Evolutionary conservation across 2,329 filamentous ascomycete genomes (phyloP).

Genomic region (Alternaria ventricosa): DNA sequence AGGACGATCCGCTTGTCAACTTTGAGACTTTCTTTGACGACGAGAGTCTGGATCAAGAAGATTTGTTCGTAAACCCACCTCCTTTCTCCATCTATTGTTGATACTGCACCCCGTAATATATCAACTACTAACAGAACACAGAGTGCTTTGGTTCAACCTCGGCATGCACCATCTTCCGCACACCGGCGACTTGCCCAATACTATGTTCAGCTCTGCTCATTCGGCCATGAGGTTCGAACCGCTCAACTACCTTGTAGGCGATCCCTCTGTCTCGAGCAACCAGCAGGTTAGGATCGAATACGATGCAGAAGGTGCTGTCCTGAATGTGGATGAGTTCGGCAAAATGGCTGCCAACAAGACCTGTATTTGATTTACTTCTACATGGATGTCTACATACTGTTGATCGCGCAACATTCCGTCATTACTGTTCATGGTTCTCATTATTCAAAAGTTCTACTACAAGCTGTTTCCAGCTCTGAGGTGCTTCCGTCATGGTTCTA

Average conservation of each 20-base stretch:
- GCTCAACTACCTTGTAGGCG: slow-evolving; percentile 53
- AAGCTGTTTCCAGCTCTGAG: background rate
- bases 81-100: background rate
- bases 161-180: slow-evolving; percentile 60
- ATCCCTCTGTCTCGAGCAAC: slow-evolving; percentile 50
- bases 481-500: background rate
- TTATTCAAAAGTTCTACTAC: background rate
- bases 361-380: background rate
- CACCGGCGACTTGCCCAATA: slow-evolving; percentile 57
- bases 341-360: slow-evolving; percentile 5
- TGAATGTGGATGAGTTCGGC: slow-evolving; percentile 17
- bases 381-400: background rate
- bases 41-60: slow-evolving; percentile 52
- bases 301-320: slow-evolving; percentile 11
- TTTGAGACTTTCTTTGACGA: slow-evolving; percentile 59
- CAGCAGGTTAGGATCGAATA: slow-evolving; percentile 53
- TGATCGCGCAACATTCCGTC: background rate
- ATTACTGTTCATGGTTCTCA: background rate
- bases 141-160: slow-evolving; percentile 60
- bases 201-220: slow-evolving; percentile 58
- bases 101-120: background rate
- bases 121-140: slow-evolving; percentile 8
- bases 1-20: slow-evolving; percentile 57
- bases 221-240: slow-evolving; percentile 54
- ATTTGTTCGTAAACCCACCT: slow-evolving; percentile 31